Conservation (phyloP, 192 early-diverging fungal species). For the Rhizophagus clarus region DNA sequence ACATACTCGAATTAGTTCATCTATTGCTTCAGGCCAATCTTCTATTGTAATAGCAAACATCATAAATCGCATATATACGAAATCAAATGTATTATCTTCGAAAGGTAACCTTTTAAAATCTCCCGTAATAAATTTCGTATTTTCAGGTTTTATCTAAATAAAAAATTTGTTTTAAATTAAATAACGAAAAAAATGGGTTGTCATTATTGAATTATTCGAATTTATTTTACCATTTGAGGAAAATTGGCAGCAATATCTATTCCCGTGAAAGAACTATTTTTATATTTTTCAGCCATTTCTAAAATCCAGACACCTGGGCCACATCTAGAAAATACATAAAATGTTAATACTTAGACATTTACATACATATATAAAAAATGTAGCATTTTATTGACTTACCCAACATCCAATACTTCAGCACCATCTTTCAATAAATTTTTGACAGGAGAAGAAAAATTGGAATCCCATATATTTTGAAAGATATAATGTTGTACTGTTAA, state of each 20-base stretch:
- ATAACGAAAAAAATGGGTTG: too few species aligned
- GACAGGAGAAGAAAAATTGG: constrained; percentile 25
- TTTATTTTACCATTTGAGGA: constrained; percentile 17
- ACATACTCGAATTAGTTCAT: constrained; percentile 31
- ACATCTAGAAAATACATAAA: background rate
- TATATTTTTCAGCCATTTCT: constrained; percentile 20
- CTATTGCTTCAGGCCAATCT: constrained; percentile 20
- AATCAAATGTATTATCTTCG: constrained; percentile 39
- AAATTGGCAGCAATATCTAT: constrained; percentile 43
- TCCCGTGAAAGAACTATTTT: constrained; percentile 29
- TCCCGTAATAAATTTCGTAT: constrained; percentile 30
- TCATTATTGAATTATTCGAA: too few species aligned
- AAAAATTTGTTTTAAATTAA: too few species aligned
- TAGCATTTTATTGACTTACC: background rate
- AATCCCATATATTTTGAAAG: constrained; percentile 3
- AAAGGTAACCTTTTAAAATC: constrained; percentile 36
- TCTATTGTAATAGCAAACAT: constrained; percentile 19
- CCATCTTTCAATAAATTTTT: background rate
- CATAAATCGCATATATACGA: constrained; percentile 38
- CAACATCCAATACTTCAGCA: constrained; percentile 12
- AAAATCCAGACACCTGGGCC: background rate
- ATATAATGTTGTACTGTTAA: constrained; percentile 21
- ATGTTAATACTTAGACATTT: too few species aligned
- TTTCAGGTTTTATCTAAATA: constrained; percentile 37
- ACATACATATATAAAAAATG: background rate